Evolutionary conservation across 345 rosid species (phyloP), one percentile per base, ranked within the genome.

Genomic region (Moricandia moricandioides): DNA sequence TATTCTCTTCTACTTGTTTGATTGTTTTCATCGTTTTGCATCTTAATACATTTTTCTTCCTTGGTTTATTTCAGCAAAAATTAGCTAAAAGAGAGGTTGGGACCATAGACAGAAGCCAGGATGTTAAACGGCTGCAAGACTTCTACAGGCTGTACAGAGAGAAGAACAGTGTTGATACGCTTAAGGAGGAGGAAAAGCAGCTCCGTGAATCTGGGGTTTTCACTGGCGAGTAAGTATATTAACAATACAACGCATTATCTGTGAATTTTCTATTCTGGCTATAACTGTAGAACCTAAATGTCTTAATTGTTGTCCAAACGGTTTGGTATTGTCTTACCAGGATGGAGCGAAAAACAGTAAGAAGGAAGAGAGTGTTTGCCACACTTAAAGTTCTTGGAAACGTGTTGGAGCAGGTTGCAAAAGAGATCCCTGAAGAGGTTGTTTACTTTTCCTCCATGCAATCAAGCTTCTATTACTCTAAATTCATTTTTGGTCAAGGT

Each of bases 381-480:
- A 95, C 96, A 10, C 82, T 95, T 35, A 90, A 83, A 82, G 96
- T 95, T 78, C 70, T 95, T 52, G 94, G 97, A 51, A 85, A 84
- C 54, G 97, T 95, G 62, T 85, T 95, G 83, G 86, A 78, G 85
- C 90, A 95, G 83, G 78, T 95, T 74, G 80, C 87, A 29, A 72
- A 86, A 80, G 97, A 95, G 51, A 83, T 92, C 47, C 99, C 99
- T 40, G 93, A 86, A 69, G 99, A 90, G 96, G 98, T 94, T 79
- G 51, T 82, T 52, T 62, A 55, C 12, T 61, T 54, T 51, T 67
- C 73, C 72, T 49, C 64, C n/a, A n/a, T n/a, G n/a, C n/a, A n/a
- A n/a, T n/a, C n/a, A n/a, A n/a, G n/a, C n/a, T n/a, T n/a, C 43
- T 5, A 33, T 67, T 62, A 49, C 30, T 65, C 18, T 4, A 26